These are phyloP conservation scores for Termitomyces titanicus DNA, from an alignment of 768 basidiomycete species.

Conservation along the genomic window DNA sequence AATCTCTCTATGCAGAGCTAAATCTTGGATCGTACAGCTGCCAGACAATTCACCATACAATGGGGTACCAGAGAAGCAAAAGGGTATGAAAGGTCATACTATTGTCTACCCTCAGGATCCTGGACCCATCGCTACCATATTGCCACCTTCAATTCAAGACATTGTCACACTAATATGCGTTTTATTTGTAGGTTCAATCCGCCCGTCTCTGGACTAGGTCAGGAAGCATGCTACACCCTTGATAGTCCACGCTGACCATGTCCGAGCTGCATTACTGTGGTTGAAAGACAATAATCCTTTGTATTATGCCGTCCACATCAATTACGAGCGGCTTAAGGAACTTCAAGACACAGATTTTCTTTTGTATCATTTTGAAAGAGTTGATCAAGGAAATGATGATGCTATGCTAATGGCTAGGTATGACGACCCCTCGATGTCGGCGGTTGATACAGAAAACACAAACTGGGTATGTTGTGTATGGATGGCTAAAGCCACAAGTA, in stretches of 20 bases:
- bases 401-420: too few relatives aligned
- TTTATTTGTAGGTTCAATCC: slow-evolving; percentile 5
- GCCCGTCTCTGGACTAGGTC: slow-evolving; percentile 24
- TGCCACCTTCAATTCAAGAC: slow-evolving; percentile 35
- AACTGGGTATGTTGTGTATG: too few relatives aligned
- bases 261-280: background rate
- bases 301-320: background rate
- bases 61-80: slow-evolving; percentile 17
- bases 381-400: too few relatives aligned
- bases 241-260: background rate
- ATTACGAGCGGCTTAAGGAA: background rate
- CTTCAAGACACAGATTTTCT: background rate
- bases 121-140: slow-evolving; percentile 17
- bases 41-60: slow-evolving; percentile 16
- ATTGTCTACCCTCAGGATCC: slow-evolving; percentile 38
- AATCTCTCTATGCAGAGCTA: slow-evolving; percentile 33
- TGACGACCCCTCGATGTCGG: too few relatives aligned
- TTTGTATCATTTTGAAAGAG: too few relatives aligned
- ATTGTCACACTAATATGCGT: slow-evolving; percentile 34
- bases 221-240: background rate
- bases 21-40: slow-evolving; percentile 33
- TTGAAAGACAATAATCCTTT: background rate
- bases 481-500: too few relatives aligned
- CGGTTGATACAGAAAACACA: too few relatives aligned
- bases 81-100: slow-evolving; percentile 34